Base-by-base conservation (phyloP, 805 yeast genomes). In the Priceomyces melissophilus region DNA sequence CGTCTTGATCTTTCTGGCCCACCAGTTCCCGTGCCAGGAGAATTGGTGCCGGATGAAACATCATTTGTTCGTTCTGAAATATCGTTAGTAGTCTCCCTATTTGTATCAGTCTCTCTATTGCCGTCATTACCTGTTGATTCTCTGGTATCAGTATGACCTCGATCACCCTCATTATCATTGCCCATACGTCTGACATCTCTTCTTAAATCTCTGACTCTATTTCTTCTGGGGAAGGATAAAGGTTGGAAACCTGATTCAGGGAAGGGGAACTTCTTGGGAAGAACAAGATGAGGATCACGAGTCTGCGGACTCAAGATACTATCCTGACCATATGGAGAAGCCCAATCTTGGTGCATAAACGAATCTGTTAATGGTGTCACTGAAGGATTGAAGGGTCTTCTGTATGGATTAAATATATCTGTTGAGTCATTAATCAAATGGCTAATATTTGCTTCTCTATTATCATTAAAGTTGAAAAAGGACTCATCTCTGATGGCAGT, bases 361-460 rank as follows among this genome's bases (percentile, higher is more conserved):
- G 66, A 53, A 46, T 68, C 73, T 2, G 71, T 66, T 20, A 68
- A 53, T 4, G 74, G 72, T 1, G 70, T 66, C 14, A 67, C 53
- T 3, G 51, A 12, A 6, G 69, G 64, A 40, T 58, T 61, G 44
- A 55, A 57, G 1, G 71, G 66, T 39, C 70, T 55, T 41, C 64
- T 54, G 39, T 46, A 57, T 2, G 73, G 74, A 36, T 54, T 56
- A 47, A 69, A 68, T 12, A 68, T 57, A 41, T 68, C 64, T 2
- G 73, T 67, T 40, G 63, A 61, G 41, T 53, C 48, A 35, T 54
- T 44, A 30, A 51, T 39, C 20, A 69, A 38, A 42, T 62, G 66
- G 25, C 53, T 46, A 8, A 57, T 27, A 32, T 55, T 44, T 9
- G 39, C 48, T 3, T 54, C 55, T 4, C 48, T 37, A 17, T 52